Conservation (phyloP, 768 basidiomycete species). For the Lentinula detonsa region DNA sequence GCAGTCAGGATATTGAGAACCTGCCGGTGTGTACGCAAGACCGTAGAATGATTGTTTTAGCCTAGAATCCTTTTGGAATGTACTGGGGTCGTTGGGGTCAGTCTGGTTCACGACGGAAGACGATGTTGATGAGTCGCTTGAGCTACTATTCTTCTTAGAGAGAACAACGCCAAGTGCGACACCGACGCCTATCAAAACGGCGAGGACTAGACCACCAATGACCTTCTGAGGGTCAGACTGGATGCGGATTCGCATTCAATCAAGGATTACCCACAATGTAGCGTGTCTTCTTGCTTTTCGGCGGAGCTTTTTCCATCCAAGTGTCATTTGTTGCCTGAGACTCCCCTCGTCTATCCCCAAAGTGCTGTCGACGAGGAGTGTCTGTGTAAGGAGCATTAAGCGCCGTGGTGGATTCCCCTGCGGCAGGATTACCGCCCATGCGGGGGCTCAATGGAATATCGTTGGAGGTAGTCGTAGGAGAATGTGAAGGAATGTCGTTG, state of each 20-base stretch:
- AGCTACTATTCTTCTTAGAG: background rate
- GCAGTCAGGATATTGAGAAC: constrained; percentile 65
- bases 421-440: background rate
- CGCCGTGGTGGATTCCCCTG: background rate
- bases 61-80: constrained; percentile 62
- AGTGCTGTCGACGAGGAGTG: background rate
- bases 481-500: background rate
- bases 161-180: constrained; percentile 51
- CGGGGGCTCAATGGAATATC: background rate
- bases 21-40: constrained; percentile 75
- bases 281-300: background rate
- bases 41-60: constrained; percentile 79
- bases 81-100: constrained; percentile 60
- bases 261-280: background rate
- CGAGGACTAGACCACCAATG: constrained; percentile 28
- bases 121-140: constrained; percentile 4
- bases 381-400: background rate
- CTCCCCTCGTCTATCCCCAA: constrained; percentile 4
- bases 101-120: constrained; percentile 1
- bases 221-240: constrained; percentile 27
- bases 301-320: constrained; percentile 1
- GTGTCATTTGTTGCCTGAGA: background rate
- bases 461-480: background rate
- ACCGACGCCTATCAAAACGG: constrained; percentile 36
- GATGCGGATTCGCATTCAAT: background rate